Conservation (phyloP, 192 early-diverging fungal genomes). For the Dispira simplex region DNA sequence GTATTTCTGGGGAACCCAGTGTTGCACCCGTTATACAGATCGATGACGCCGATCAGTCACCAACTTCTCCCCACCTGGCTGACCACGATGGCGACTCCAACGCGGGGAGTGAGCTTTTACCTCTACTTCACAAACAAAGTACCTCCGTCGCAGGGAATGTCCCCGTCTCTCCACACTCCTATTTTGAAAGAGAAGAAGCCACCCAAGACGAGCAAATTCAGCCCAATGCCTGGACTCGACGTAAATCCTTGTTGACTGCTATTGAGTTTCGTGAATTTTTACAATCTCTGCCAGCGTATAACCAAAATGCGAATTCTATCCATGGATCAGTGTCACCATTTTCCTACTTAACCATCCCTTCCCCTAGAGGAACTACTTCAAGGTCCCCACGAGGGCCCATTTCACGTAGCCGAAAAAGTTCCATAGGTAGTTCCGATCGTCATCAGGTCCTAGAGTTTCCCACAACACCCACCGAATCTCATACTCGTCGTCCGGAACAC, state of each 20-base stretch:
- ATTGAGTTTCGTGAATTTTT: conserved; percentile 23
- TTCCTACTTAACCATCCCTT: no score
- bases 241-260: conserved; percentile 26
- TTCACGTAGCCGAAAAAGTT: no score
- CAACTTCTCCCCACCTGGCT: neutral
- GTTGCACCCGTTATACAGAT: neutral
- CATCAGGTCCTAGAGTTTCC: no score
- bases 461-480: no score
- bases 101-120: neutral
- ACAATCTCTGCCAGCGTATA: neutral
- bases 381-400: no score
- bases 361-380: no score
- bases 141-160: no score
- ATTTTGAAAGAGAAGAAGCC: neutral
- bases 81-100: neutral
- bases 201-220: conserved; percentile 1
- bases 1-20: neutral
- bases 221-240: conserved; percentile 2
- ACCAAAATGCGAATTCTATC: no score
- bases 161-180: no score
- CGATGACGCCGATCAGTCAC: neutral
- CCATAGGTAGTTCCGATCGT: no score
- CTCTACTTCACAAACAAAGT: neutral
- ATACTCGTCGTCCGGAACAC: no score
- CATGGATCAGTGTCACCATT: no score